These are phyloP conservation scores for Alternaria hordeiaustralica DNA, from an alignment of 2,329 filamentous ascomycete species.

Conservation along the genomic window DNA sequence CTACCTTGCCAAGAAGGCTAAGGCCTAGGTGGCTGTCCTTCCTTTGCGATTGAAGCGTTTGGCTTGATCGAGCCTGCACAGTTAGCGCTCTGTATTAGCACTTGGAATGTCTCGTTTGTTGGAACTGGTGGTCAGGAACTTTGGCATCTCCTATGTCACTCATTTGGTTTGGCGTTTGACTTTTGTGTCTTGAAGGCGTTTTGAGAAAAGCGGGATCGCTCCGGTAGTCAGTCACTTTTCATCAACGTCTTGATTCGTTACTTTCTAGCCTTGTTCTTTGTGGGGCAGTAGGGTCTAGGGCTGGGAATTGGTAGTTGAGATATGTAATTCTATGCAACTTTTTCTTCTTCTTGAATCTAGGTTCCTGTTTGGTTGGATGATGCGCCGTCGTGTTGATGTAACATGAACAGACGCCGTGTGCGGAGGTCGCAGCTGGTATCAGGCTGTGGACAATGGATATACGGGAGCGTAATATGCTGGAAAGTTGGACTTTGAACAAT, in stretches of 20 bases:
- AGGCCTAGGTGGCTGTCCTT: slow-evolving; percentile 26
- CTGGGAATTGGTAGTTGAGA: background rate
- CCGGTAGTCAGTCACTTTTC: slow-evolving; percentile 6
- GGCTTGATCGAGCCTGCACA: background rate
- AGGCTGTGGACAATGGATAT: too few relatives aligned
- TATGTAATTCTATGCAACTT: background rate
- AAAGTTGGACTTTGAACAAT: too few relatives aligned
- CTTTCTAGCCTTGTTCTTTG: background rate
- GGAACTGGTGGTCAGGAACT: background rate
- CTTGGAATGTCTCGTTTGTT: background rate
- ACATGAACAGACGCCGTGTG: too few relatives aligned
- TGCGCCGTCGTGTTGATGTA: too few relatives aligned
- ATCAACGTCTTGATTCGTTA: background rate
- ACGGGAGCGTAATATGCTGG: too few relatives aligned
- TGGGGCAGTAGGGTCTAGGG: background rate
- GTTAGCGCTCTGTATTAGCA: background rate
- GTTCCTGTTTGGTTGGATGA: too few relatives aligned
- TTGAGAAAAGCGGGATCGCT: slow-evolving; percentile 11
- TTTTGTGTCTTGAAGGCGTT: background rate
- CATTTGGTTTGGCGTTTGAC: background rate
- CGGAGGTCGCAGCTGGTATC: too few relatives aligned
- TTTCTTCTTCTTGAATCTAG: background rate
- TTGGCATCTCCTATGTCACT: background rate
- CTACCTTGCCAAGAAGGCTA: slow-evolving; percentile 67
- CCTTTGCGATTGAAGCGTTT: slow-evolving; percentile 5